Base-by-base conservation (phyloP, 2,329 filamentous ascomycete species). In the Emmonsia crescens region DNA sequence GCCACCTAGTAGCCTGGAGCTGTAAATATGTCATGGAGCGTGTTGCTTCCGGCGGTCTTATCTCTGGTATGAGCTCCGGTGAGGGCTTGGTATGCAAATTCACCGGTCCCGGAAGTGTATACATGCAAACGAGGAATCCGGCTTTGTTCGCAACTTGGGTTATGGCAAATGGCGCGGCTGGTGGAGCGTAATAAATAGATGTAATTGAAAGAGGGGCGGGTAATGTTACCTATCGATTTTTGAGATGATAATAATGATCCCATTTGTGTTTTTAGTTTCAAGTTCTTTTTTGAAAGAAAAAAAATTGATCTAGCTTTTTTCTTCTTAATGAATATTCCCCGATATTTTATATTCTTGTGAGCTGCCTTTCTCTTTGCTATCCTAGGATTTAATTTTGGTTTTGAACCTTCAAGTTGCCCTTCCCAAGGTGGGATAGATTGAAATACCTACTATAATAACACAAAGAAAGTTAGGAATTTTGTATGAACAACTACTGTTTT, bases 11-110 rank as follows among this genome's bases (percentile, higher is more conserved):
- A 0, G 93, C 94, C 0, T 99, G 94, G 94, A 96, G 96, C 73
- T 92, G 89, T 71, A 91, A 96, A 71, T 99, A 97, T 70, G 82
- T 89, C 4, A 85, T 99, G 65, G 91, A 96, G 77, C 86, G 94
- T 19, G 88, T 95, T 3, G 87, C 93, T 0, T 94, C 89, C 2
- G 94, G 94, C 1, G 94, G 94, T 44, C 86, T 99, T 65, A 88
- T 99, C n/a, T 93, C 89, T n/a, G 86, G 87, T 10, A 75, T 96
- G 27, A 85, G 86, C 33, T 87, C 90, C 0, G 88, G 83, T 0
- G 94, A 99, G 76, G 94, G 94, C 0, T 78, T 97, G 42, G 92
- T 96, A 3, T 99, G 94, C 79, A 96, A 91, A 72, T 97, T 97
- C 67, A 91, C 87, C 0, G 92, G 83, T 49, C 94, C 94, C 0